phyloP scores from a whole-genome alignment of 2,329 filamentous ascomycete species.

The Aureobasidium namibiae region DNA sequence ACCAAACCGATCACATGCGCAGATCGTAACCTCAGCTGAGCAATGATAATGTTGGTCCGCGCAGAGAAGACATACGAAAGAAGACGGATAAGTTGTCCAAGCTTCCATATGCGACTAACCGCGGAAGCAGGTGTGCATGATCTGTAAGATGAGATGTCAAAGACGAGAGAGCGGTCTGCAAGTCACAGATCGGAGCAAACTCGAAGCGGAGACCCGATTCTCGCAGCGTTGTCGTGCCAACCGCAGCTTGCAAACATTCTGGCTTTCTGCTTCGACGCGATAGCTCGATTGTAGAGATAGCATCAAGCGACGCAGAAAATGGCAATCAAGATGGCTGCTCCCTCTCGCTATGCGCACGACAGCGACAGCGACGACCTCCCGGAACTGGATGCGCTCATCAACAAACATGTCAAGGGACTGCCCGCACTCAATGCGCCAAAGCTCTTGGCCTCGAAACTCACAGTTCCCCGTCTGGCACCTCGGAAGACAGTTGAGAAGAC shows the following conservation, averaged over 20 bases:
- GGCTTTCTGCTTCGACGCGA: background rate
- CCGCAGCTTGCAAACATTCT: background rate
- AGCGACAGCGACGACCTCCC: constrained; percentile 13
- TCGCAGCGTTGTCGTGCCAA: background rate
- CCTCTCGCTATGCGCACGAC: background rate
- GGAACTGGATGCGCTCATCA: constrained; percentile 17
- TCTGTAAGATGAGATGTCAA: background rate
- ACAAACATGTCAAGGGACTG: constrained; percentile 12
- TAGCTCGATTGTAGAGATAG: background rate
- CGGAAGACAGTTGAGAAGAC: background rate
- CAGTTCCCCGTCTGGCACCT: background rate
- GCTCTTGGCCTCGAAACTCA: background rate
- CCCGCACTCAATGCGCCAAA: background rate
- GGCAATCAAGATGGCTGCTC: background rate
- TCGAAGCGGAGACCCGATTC: background rate
- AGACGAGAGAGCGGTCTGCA: background rate
- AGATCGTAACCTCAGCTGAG: background rate
- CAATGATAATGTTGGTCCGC: background rate
- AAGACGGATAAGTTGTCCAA: background rate
- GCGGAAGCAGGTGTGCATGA: background rate
- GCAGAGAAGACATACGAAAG: background rate
- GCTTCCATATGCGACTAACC: too few relatives aligned
- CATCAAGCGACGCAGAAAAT: background rate
- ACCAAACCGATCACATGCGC: background rate
- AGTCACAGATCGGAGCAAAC: background rate